Conservation (phyloP, 805 yeast species). For the Metschnikowia gelsemii region DNA sequence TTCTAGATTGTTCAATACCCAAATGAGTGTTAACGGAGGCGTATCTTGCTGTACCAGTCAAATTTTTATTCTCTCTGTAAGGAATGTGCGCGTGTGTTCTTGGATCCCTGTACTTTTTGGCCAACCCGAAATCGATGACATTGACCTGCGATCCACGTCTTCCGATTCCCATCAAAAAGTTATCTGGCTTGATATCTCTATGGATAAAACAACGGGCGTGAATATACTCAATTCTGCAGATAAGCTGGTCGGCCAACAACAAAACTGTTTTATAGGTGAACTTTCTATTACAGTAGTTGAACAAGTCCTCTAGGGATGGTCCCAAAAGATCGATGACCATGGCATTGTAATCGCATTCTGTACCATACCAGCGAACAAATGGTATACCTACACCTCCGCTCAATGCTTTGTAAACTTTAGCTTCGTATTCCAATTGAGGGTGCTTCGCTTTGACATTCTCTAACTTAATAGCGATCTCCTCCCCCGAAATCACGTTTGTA, state of each 20-base stretch:
- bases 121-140: conserved; percentile 91
- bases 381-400: conserved; percentile 98
- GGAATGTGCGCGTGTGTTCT: conserved; percentile 93
- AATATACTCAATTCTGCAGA: conserved; percentile 90
- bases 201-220: conserved; percentile 92
- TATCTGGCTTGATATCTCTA: conserved; percentile 82
- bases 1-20: conserved; percentile 24
- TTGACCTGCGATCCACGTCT: conserved; percentile 93
- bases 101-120: conserved; percentile 92
- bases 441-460: conserved; percentile 90
- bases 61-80: conserved; percentile 24
- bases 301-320: conserved; percentile 91
- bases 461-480: conserved; percentile 94
- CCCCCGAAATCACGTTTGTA: conserved; percentile 91
- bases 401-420: conserved; percentile 88
- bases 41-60: conserved; percentile 25
- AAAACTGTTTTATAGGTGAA: conserved; percentile 92
- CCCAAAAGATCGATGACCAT: conserved; percentile 96
- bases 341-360: conserved; percentile 94
- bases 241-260: conserved; percentile 88
- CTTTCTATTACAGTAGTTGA: conserved; percentile 92
- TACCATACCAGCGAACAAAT: conserved; percentile 94
- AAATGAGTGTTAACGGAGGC: conserved; percentile 26
- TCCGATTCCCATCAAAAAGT: conserved; percentile 85
- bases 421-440: conserved; percentile 96